Evolutionary conservation across 2,329 filamentous ascomycete species (phyloP), one percentile per base, ranked within the genome.

Genomic region (Fusarium sp.): DNA sequence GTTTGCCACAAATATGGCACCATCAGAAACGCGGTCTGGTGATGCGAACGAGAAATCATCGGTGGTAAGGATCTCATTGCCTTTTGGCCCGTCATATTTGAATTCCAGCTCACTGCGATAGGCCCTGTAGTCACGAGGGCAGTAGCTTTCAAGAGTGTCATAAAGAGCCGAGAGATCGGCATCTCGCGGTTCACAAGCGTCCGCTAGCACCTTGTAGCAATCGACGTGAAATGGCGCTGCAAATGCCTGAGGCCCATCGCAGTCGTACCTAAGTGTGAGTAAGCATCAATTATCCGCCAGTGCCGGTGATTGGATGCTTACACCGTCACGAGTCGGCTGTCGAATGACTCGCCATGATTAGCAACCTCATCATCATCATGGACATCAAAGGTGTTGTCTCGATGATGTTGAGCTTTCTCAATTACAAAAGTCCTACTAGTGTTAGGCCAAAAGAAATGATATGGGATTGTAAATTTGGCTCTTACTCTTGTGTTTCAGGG

Each of bases 281-380:
- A 3, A 48, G 45, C 4, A 31, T n/a, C 2, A 3, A 4, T 0
- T 47, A 0, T 9, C 12, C 3, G 15, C 45, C 22, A 10, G 14
- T 48, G 7, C 3, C 16, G 3, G 45, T 31, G 12, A n/a, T 31
- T 0, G 3, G 11, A 31, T 48, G 5, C 28, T 31, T 48, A 31
- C 45, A 48, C 45, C 18, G 28, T 48, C 3, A 48, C 28, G 11
- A 48, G 45, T 18, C 22, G 22, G 15, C 22, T 8, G 28, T 48
- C 28, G 2, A 48, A 48, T 48, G 28, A 22, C 12, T 31, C 28
- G 28, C 28, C 28, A 18, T 31, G 15, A 13, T 31, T 16, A 2
- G 7, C 28, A 31, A 48, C 28, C 18, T 48, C 5, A 2, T 31
- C 22, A 48, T 48, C 45, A n/a, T 31, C 28, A 3, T 11, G 2